A percentile compares a stretch with the other conserved stretches of the same genome.
These are phyloP conservation scores for Pythium periplocum DNA, from an alignment of 352 stramenopile species.

Conservation along the genomic window DNA sequence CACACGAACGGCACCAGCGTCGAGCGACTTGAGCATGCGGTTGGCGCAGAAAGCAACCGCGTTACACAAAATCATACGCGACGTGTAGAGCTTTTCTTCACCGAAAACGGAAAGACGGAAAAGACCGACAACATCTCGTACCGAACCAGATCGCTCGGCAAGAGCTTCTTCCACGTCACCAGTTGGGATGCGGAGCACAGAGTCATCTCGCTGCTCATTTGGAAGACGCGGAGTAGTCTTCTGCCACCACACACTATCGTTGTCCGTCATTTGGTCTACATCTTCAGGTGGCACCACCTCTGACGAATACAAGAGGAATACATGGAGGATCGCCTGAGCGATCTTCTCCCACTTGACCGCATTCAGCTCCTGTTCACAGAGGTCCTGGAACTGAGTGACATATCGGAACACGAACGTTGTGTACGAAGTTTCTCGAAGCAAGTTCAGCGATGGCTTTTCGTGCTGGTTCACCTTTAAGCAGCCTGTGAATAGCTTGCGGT, in stretches of 20 bases:
- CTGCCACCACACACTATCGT: conserved; percentile 54
- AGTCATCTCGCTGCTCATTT: conserved; percentile 55
- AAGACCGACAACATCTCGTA: conserved; percentile 20
- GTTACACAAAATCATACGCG: conserved; percentile 79
- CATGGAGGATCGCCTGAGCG: conserved; percentile 55
- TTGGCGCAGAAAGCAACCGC: conserved; percentile 62
- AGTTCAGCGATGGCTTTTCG: conserved; percentile 36
- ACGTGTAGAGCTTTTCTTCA: conserved; percentile 77
- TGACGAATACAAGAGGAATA: conserved; percentile 56
- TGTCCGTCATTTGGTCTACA: conserved; percentile 22
- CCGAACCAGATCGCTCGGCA: conserved; percentile 11
- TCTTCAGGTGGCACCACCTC: conserved; percentile 40
- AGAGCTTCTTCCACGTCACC: conserved; percentile 20
- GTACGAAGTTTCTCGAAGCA: conserved; percentile 69
- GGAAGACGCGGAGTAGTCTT: conserved; percentile 24
- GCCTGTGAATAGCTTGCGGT: conserved; percentile 67
- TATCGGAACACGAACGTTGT: conserved; percentile 81
- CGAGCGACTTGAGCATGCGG: conserved; percentile 65
- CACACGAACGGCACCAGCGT: conserved; percentile 21
- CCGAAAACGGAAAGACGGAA: conserved; percentile 63
- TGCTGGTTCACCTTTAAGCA: conserved; percentile 55
- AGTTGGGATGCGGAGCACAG: conserved; percentile 10
- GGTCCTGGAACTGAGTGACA: conserved; percentile 61
- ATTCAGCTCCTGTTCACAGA: conserved; percentile 57
- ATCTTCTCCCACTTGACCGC: conserved; percentile 75